Percentiles rank a stretch among this genome's conserved stretches.
These are phyloP conservation scores for Theileria equi DNA, from an alignment of 169 alveolate species.

Conservation along the genomic window DNA sequence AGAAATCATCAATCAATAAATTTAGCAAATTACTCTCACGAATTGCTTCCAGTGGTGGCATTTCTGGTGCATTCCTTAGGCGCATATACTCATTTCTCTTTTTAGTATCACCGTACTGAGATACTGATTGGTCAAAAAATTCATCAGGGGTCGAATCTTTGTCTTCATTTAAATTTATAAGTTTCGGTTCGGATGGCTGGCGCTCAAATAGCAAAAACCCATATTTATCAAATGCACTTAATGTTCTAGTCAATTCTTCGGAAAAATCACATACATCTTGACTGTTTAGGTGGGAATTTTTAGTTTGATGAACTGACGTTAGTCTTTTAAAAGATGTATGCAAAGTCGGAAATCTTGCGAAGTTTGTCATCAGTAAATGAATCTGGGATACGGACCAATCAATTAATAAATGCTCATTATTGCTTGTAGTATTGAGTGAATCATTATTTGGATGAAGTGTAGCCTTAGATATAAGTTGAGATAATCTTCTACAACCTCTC, in stretches of 20 bases:
- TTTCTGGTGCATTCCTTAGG: slow-evolving; percentile 60
- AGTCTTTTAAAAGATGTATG: slow-evolving; percentile 49
- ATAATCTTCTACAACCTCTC: slow-evolving; percentile 83
- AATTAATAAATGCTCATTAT: slow-evolving; percentile 20
- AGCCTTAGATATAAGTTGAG: slow-evolving; percentile 73
- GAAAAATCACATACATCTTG: slow-evolving; percentile 58
- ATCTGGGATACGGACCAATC: slow-evolving; percentile 66
- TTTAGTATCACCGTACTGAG: slow-evolving; percentile 55
- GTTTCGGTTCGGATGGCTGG: slow-evolving; percentile 1
- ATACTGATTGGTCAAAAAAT: slow-evolving; percentile 49
- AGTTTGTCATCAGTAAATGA: slow-evolving; percentile 61
- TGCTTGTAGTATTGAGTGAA: slow-evolving; percentile 11
- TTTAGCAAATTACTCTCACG: slow-evolving; percentile 55
- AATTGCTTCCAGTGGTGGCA: slow-evolving; percentile 69
- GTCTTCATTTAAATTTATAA: background rate
- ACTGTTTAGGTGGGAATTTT: slow-evolving; percentile 16
- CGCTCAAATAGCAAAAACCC: slow-evolving; percentile 53
- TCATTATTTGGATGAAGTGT: slow-evolving; percentile 42
- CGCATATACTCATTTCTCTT: slow-evolving; percentile 52
- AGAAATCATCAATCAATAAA: slow-evolving; percentile 45
- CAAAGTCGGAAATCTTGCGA: slow-evolving; percentile 53
- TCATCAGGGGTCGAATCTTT: slow-evolving; percentile 11
- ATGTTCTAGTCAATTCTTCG: slow-evolving; percentile 51
- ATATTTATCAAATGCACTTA: slow-evolving; percentile 56
- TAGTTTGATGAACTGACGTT: background rate